Evolutionary conservation across 768 basidiomycete species (phyloP), one percentile per base, ranked within the genome.

Genomic region (Epithele typhae): DNA sequence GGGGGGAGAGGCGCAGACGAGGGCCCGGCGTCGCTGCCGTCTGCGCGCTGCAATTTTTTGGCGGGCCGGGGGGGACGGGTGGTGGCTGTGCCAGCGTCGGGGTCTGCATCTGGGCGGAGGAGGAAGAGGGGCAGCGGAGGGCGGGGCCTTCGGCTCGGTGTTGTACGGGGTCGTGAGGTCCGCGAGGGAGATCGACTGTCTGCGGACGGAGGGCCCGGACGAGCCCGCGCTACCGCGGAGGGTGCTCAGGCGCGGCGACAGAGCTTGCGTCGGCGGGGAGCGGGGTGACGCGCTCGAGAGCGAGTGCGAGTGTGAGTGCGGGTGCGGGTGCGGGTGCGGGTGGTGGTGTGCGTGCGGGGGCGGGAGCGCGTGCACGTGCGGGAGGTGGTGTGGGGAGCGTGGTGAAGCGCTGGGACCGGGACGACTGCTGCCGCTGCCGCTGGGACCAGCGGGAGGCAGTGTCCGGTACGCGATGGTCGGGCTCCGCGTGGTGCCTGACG

Each of bases 41-140:
- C 84, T 84, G 84, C 84, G 84, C 83, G 78, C 59, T 69, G 75
- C 46, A 82, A 75, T 87, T 85, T 85, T 87, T 85, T 85, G 81
- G 63, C 75, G 72, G 75, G 52, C 12, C 7, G 62, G 40, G 32
- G 45, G 38, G 19, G 45, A 14, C 27, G 27, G 8, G 27, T 14
- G 8, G 27, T 14, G 7, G 27, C 51, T 21, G 40, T 19, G 22
- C 43, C 40, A 12, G 53, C 51, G 49, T 59, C 60, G 62, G 33
- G 34, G 40, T 7, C 8, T 14, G 8, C 14, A 14, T 7, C 27
- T 7, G 27, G 27, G 27, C 7, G 8, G 27, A 30, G 27, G 27
- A n/a, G 37, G 27, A 18, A 37, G 45, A 25, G 33, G 33, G 12
- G 37, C 27, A 19, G 37, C 37, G 9, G 17, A 17, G 10, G 19